A percentile compares a stretch with the other conserved stretches of the same genome.
phyloP scores from a whole-genome alignment of 179 eudicot species.

The Nepenthes alata region DNA sequence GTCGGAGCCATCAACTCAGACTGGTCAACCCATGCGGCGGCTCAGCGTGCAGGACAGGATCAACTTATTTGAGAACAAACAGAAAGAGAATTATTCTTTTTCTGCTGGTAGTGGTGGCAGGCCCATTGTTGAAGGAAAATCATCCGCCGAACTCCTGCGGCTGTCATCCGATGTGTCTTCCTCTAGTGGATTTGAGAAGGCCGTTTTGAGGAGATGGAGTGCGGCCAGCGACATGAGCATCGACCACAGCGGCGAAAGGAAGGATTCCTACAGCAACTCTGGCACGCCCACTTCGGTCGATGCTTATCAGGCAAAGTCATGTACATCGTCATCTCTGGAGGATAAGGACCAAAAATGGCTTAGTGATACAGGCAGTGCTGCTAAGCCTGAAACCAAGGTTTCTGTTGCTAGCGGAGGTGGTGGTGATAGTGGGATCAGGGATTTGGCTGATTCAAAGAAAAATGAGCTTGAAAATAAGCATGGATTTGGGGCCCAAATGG shows the following conservation, averaged over 20 bases:
- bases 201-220: slow-evolving; percentile 95
- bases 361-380: slow-evolving; percentile 5
- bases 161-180: slow-evolving; percentile 59
- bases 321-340: slow-evolving; percentile 9
- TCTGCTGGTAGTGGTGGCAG: slow-evolving; percentile 48
- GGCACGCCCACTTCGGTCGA: slow-evolving; percentile 47
- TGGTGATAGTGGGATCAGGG: slow-evolving; percentile 14
- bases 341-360: slow-evolving; percentile 16
- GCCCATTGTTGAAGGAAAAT: slow-evolving; percentile 27
- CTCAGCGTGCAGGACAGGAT: slow-evolving; percentile 94
- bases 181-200: slow-evolving; percentile 31
- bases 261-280: slow-evolving; percentile 52
- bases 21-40: slow-evolving; percentile 48
- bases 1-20: slow-evolving; percentile 11
- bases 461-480: slow-evolving; percentile 13
- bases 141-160: slow-evolving; percentile 52
- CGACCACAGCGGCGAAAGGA: slow-evolving; percentile 70
- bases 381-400: slow-evolving; percentile 16
- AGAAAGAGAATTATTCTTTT: slow-evolving; percentile 52
- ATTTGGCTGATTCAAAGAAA: slow-evolving; percentile 17
- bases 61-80: slow-evolving; percentile 84
- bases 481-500: slow-evolving; percentile 15
- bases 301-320: slow-evolving; percentile 12
- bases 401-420: slow-evolving; percentile 3
- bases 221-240: slow-evolving; percentile 96